Base-by-base conservation (phyloP, 805 yeast species). In the Candida suzukii region DNA sequence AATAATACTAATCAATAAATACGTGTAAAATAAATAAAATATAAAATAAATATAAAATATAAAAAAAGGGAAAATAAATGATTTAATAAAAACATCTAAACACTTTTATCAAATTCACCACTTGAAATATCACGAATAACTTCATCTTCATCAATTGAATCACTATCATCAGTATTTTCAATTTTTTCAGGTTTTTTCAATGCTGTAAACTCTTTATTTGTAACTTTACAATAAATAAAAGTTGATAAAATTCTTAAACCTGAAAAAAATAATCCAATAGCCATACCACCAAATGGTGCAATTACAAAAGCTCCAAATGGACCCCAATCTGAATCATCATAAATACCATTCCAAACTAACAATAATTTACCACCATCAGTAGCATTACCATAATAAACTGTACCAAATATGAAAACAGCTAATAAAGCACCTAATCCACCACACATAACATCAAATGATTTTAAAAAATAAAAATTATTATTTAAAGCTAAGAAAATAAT, bases 271-370 rank as follows among this genome's bases (percentile, higher is more conserved):
- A 75, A 60, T 2, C 85, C 80, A 46, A 80, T 66, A 6, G 82
- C 46, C 2, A 88, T 48, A 11, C 91, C 88, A 22, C 91, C 95
- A 32, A 80, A 70, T 6, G 96, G 96, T 1, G 96, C 93, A 46
- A 82, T 84, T 7, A 85, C 91, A 62, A 90, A 90, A 2, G 96
- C 96, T 20, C 95, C 97, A 65, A 90, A 90, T 0, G 95, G 80
- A 52, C 95, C 86, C 96, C 96, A 90, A 57, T 90, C 96, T 38
- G 72, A 74, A 6, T 74, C 67, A 46, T 72, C 67, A 54, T 90
- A 90, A 22, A 90, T 65, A 35, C 97, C 96, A 52, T 83, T 79
- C 78, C 81, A 76, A 40, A 90, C 70, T 44, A 90, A 66, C 40
- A 90, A 64, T 39, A 90, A 69, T 46, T 71, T 71, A 16, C 83